Base-by-base conservation (phyloP, 139 green algal genomes). In the Monoraphidium neglectum region DNA sequence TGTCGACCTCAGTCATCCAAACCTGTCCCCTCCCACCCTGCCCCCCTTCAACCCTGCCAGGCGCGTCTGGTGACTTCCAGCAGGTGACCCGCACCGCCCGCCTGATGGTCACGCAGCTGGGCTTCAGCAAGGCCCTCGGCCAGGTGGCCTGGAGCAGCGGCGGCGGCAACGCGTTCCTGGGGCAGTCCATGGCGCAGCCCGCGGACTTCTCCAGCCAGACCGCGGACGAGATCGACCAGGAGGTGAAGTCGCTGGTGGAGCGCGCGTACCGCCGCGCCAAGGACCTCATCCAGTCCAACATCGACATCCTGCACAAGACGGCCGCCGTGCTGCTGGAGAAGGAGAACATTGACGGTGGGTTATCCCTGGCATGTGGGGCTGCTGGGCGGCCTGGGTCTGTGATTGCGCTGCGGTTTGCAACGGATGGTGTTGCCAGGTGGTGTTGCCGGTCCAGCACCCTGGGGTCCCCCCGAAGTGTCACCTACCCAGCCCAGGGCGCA, bases 331-430 rank as follows among this genome's bases (percentile, higher is more conserved):
- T 99, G 57, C 79, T 99, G 70, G 97, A 99, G 90, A 96, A 97
- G 85, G 97, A 99, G 90, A 97, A 95, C 78, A 95, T 99, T 57
- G 96, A 99, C 82, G 97, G n/a, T n/a, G n/a, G n/a, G n/a, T n/a
- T n/a, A n/a, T n/a, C n/a, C n/a, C n/a, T n/a, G n/a, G n/a, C n/a
- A n/a, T n/a, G n/a, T n/a, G n/a, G n/a, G n/a, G n/a, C n/a, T n/a
- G n/a, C n/a, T n/a, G n/a, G n/a, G n/a, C n/a, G n/a, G n/a, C n/a
- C n/a, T n/a, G n/a, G n/a, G n/a, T n/a, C n/a, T n/a, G n/a, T n/a
- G n/a, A n/a, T n/a, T n/a, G n/a, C n/a, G n/a, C n/a, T n/a, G n/a
- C n/a, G n/a, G n/a, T n/a, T n/a, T n/a, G n/a, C n/a, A n/a, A n/a
- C n/a, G n/a, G n/a, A n/a, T n/a, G n/a, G n/a, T n/a, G n/a, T n/a